Base-by-base conservation (phyloP, 345 rosid species). In the Gossypioides kirkii region DNA sequence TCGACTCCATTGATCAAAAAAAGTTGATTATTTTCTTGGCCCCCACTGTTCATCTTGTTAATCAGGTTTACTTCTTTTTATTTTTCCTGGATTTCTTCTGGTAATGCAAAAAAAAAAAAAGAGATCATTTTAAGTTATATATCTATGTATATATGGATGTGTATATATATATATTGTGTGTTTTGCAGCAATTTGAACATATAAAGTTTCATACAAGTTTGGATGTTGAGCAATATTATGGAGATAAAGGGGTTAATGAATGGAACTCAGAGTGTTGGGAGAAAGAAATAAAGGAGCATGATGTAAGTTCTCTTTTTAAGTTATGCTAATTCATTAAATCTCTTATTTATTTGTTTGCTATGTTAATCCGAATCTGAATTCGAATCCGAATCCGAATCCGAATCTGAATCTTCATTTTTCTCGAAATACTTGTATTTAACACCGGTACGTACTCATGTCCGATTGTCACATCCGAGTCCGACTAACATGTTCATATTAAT, bases 41-140 rank as follows among this genome's bases (percentile, higher is more conserved):
- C 2, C 98, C 98, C 7, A 86, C 96, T 28, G 97, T 89, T 45
- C 86, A 82, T 83, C 90, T 88, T 71, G 96, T 91, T 71, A 81
- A 82, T 67, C 97, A 89, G 97, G 98, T 75, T 80, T 73, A 77
- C 12, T 46, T 52, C 23, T 46, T 46, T 45, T 45, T 3, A 18
- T 26, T 32, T 32, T 32, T 67, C 56, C 8, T 67, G 32, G 32
- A 18, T 54, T 54, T 3, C 10, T 9, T 10, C 7, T 11, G 61
- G 9, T 53, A 3, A 25, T 58, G 32, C 4, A 2, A 23, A 12
- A 11, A 10, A 23, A 1, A 22, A 11, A 10, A 11, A 10, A 22
- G 3, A n/a, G 61, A 11, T 22, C 59, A 54, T 20, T 54, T 28
- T 11, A 47, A 2, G 3, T 54, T 54, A 3, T 18, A 11, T 54